These are phyloP conservation scores for Lepidium africanum DNA, from an alignment of 345 rosid species.

Conservation along the genomic window DNA sequence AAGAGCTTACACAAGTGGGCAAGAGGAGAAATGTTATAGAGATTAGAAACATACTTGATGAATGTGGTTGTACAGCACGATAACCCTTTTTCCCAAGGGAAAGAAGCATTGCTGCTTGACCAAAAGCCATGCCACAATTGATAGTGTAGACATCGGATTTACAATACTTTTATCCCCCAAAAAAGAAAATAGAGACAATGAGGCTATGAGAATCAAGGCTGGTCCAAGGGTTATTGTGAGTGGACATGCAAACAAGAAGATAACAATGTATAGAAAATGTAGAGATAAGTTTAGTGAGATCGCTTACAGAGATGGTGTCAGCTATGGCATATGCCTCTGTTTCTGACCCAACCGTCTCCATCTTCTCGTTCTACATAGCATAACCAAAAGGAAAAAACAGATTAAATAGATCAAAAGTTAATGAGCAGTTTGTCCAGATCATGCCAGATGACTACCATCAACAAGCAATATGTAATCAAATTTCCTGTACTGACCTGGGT, in stretches of 20 bases:
- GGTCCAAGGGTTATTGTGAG: background rate
- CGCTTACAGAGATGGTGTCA: conserved; percentile 69
- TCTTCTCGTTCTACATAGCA: conserved; percentile 63
- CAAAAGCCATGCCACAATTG: conserved; percentile 82
- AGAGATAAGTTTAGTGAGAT: background rate
- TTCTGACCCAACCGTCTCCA: conserved; percentile 87
- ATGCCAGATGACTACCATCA: background rate
- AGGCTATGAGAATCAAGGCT: background rate
- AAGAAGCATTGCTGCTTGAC: conserved; percentile 95
- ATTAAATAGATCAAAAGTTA: background rate
- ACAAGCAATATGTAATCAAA: background rate
- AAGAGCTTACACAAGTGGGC: background rate
- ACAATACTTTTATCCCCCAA: conserved; percentile 44
- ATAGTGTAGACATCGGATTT: conserved; percentile 63
- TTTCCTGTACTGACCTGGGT: conserved; percentile 51
- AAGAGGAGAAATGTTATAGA: background rate
- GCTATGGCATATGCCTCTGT: conserved; percentile 91
- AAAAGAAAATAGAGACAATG: background rate
- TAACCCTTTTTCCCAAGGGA: conserved; percentile 72
- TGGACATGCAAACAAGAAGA: background rate
- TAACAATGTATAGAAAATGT: background rate
- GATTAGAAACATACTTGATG: conserved; percentile 49
- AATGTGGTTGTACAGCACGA: conserved; percentile 67
- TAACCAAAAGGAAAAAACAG: background rate
- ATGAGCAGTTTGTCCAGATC: background rate